A percentile compares a stretch with the other conserved stretches of the same genome.
These are phyloP conservation scores for Fusarium pilosicola DNA, from an alignment of 2,329 filamentous ascomycete genomes.

Conservation along the genomic window DNA sequence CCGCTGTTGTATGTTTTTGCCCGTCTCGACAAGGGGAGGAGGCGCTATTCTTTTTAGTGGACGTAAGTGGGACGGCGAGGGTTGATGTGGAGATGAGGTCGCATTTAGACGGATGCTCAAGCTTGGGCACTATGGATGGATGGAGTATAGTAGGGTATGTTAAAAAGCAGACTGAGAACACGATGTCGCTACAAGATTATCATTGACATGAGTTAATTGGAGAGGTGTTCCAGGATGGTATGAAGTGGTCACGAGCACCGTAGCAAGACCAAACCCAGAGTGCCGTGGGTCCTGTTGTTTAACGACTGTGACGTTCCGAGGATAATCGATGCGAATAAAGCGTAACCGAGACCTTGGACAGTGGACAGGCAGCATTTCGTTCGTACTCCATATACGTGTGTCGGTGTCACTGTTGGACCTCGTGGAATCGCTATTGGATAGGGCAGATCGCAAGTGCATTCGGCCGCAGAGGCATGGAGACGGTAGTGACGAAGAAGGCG, in stretches of 20 bases:
- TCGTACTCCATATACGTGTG: fast-evolving
- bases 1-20: conserved; percentile 19
- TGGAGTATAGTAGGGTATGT: fast-evolving
- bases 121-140: fast-evolving
- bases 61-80: neutral
- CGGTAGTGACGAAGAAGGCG: fast-evolving
- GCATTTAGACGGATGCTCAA: fast-evolving
- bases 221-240: neutral
- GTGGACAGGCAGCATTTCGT: fast-evolving
- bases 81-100: neutral
- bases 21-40: fast-evolving
- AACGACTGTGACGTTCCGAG: neutral
- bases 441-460: neutral
- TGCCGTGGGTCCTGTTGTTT: neutral
- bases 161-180: neutral
- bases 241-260: neutral
- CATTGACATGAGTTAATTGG: no score
- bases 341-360: fast-evolving
- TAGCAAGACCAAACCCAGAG: neutral
- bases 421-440: no score
- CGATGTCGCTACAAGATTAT: fast-evolving
- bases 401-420: fast-evolving
- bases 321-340: fast-evolving
- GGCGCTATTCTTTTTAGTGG: neutral
- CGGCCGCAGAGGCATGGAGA: fast-evolving